phyloP scores from a whole-genome alignment of 2,329 filamentous ascomycete genomes.

The Cladosporium colombiae region DNA sequence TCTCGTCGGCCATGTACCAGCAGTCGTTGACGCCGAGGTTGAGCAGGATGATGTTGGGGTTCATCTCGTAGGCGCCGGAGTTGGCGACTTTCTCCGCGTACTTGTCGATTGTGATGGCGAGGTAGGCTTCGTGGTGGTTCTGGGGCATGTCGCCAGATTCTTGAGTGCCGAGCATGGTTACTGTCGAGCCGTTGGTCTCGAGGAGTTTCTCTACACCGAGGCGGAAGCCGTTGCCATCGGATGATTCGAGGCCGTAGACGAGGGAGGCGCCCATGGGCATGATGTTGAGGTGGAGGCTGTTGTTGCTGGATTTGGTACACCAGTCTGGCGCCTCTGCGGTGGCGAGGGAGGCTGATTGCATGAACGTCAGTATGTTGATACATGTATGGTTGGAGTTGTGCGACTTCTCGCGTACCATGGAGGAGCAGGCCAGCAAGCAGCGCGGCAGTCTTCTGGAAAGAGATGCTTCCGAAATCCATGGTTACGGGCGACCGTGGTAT shows the following conservation, averaged over 20 bases:
- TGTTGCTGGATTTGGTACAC: neutral
- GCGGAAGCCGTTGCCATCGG: conserved; percentile 15
- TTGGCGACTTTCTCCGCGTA: neutral
- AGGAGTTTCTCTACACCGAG: neutral
- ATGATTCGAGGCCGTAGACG: conserved; percentile 10
- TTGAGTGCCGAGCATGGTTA: conserved; percentile 8
- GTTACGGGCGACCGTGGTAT: neutral
- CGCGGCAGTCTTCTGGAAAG: neutral
- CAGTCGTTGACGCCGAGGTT: conserved; percentile 10
- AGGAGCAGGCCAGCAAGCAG: neutral
- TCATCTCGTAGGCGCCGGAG: conserved; percentile 2
- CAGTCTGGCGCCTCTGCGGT: neutral
- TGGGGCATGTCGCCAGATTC: conserved; percentile 5
- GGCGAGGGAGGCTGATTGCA: neutral
- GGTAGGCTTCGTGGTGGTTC: conserved; percentile 15
- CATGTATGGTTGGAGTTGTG: neutral
- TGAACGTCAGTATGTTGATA: neutral
- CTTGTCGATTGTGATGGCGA: neutral
- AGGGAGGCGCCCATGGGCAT: conserved; percentile 16
- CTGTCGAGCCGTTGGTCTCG: neutral
- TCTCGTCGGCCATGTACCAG: conserved; percentile 6
- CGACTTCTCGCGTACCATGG: neutral
- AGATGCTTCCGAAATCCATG: neutral
- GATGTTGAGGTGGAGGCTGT: neutral
- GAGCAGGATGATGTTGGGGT: neutral